Evolutionary conservation across 2,329 filamentous ascomycete species (phyloP).

Genomic region (Penicillium sp.): DNA sequence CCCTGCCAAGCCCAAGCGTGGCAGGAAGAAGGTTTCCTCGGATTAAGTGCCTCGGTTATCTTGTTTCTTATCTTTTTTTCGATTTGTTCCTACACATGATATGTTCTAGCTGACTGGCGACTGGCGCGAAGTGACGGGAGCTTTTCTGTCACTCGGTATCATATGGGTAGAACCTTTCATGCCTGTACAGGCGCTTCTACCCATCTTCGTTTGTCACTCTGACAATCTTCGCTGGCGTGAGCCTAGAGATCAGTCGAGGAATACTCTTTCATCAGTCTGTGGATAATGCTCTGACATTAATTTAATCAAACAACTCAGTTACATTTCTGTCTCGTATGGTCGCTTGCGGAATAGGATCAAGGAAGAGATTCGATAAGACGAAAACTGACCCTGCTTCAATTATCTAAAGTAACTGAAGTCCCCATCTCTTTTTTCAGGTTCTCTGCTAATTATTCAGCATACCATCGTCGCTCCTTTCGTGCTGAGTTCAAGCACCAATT

Average conservation of each 20-base stretch:
- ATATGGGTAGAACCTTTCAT: not conserved
- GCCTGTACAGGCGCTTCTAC: not conserved
- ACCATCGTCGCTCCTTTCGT: not conserved
- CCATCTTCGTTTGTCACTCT: not conserved
- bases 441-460: not conserved
- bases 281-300: not conserved
- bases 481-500: not conserved
- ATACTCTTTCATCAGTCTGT: not conserved
- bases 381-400: not conserved
- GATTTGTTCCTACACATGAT: not conserved
- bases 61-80: not conserved
- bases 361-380: not conserved
- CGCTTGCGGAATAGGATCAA: not conserved
- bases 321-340: not conserved
- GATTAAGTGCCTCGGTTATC: not conserved
- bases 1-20: slow-evolving; percentile 10
- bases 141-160: not conserved
- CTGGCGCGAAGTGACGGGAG: not conserved
- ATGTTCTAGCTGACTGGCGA: not conserved
- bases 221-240: not conserved
- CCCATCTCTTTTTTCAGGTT: not conserved
- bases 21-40: slow-evolving; percentile 3
- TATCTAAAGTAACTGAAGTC: not conserved
- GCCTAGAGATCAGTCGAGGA: not conserved
- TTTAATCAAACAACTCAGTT: not conserved